Percentiles rank a stretch among this genome's conserved stretches.
These are phyloP conservation scores for Gossypium longicalyx DNA, from an alignment of 345 rosid species.

Conservation along the genomic window DNA sequence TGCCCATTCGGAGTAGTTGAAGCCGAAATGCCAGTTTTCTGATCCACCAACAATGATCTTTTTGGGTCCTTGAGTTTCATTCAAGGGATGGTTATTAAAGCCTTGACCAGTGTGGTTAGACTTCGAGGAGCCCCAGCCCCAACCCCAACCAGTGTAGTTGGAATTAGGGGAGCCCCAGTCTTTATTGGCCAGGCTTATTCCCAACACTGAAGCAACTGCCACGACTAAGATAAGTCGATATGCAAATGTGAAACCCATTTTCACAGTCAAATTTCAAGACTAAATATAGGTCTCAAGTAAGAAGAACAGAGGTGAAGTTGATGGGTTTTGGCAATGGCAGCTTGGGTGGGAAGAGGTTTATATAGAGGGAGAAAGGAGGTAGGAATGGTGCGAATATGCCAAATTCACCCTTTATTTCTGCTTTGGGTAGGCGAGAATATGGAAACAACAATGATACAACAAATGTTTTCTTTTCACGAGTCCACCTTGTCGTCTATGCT, in stretches of 20 bases:
- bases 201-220: conserved; percentile 12
- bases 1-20: conserved; percentile 62
- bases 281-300: not conserved
- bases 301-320: not conserved
- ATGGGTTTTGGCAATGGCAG: not conserved
- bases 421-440: not conserved
- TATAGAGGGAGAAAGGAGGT: conserved; percentile 7
- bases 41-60: conserved; percentile 62
- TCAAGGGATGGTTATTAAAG: not conserved
- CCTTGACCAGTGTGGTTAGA: not conserved
- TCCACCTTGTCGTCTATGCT: not conserved
- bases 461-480: not conserved
- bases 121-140: conserved; percentile 15
- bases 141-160: conserved; percentile 15
- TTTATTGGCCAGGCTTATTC: conserved; percentile 18
- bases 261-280: not conserved
- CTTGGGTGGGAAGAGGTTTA: not conserved
- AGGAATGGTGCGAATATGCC: conserved; percentile 9
- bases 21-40: conserved; percentile 57
- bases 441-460: not conserved
- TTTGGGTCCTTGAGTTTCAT: conserved; percentile 23
- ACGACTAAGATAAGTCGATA: not conserved
- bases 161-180: conserved; percentile 15
- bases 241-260: not conserved
- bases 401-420: not conserved